Evolutionary conservation across 805 yeast genomes (phyloP).

Genomic region (Saccharomycopsis malanga): DNA sequence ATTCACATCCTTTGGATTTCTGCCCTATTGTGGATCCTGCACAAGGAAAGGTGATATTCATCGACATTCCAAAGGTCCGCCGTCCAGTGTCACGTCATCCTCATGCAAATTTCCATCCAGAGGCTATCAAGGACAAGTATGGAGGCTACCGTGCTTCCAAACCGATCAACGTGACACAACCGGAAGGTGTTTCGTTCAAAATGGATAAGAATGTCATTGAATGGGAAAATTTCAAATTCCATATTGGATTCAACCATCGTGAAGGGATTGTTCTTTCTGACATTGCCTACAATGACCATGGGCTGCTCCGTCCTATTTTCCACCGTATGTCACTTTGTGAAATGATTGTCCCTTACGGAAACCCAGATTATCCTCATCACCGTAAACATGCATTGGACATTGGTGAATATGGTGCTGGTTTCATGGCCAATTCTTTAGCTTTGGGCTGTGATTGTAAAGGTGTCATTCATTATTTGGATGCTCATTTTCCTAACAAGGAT

Average conservation of each 20-base stretch:
- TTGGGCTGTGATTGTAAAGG: constrained; percentile 86
- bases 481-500: constrained; percentile 58
- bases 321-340: constrained; percentile 73
- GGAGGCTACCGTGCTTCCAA: constrained; percentile 61
- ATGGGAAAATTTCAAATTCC: constrained; percentile 75
- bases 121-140: constrained; percentile 51
- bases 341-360: constrained; percentile 83
- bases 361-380: constrained; percentile 74
- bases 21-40: constrained; percentile 77
- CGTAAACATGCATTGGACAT: constrained; percentile 82
- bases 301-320: constrained; percentile 64
- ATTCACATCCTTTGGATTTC: constrained; percentile 64
- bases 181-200: constrained; percentile 74
- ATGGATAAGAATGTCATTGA: constrained; percentile 62
- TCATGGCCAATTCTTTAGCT: constrained; percentile 71
- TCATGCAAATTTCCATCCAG: constrained; percentile 65
- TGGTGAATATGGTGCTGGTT: constrained; percentile 86
- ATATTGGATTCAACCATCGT: constrained; percentile 78
- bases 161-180: constrained; percentile 69
- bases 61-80: constrained; percentile 71
- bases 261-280: constrained; percentile 78
- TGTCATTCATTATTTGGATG: constrained; percentile 75
- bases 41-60: constrained; percentile 57
- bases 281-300: constrained; percentile 68
- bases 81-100: constrained; percentile 61